Evolutionary conservation across 371 early-diverging fungal genomes (phyloP), one percentile per base, ranked within the genome.

Genomic region (Encephalitozoon romaleae): DNA sequence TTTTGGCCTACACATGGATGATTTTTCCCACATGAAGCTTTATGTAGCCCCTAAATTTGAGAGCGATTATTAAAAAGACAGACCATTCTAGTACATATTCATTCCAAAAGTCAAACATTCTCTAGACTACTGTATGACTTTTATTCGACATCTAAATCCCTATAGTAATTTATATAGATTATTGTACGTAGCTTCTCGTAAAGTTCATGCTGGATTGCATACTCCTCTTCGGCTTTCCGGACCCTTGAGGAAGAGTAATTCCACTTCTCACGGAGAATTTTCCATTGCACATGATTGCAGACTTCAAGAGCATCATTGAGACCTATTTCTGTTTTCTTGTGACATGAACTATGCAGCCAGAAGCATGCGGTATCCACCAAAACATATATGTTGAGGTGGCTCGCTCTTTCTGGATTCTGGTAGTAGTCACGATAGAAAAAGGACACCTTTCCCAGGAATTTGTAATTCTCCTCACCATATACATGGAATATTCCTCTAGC

Each of bases 11-110:
- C 30, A n/a, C 11, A n/a, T 83, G 6, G 32, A 47, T 30, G 71
- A 71, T 18, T 18, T 59, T 2, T 77, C 82, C n/a, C 64, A 81
- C 54, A 67, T 81, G 11, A 73, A 70, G 49, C 79, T 70, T 64
- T 83, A 70, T 66, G 68, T 83, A 41, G 84, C 84, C 21, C 81
- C 84, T 4, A 81, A 81, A 51, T 47, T 67, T 21, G 67, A 78
- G 76, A 49, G 51, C 34, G 28, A 30, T 26, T 23, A 45, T 71
- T 68, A 38, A 64, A 47, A 42, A 34, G n/a, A 55, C 25, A 28
- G 11, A 26, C 12, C n/a, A 67, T 65, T 28, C 30, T 0, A 42
- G 6, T 71, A 9, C 6, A 25, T 59, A 15, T 5, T 12, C 15
- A 12, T 54, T 54, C 5, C 34, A 54, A 9, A n/a, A n/a, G n/a